phyloP scores from a whole-genome alignment of 192 early-diverging fungal genomes.

The Backusella sp. region DNA sequence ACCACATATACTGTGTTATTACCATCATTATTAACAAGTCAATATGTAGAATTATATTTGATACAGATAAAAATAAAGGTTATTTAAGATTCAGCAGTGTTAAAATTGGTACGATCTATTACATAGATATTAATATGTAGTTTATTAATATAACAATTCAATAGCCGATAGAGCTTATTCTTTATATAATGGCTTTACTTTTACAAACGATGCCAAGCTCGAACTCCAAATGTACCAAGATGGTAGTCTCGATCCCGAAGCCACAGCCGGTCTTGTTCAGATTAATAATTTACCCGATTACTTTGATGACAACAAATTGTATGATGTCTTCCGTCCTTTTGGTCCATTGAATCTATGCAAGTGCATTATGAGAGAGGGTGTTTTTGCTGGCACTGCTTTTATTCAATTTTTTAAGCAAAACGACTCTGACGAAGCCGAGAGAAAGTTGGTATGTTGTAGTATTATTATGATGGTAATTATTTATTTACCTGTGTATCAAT shows the following conservation, averaged over 20 bases:
- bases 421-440: constrained; percentile 30
- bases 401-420: constrained; percentile 39
- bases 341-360: constrained; percentile 41
- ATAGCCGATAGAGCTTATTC: constrained; percentile 40
- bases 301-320: constrained; percentile 31
- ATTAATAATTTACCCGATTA: constrained; percentile 31
- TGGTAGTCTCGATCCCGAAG: constrained; percentile 5
- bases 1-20: not conserved
- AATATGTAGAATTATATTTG: constrained; percentile 8
- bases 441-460: constrained; percentile 27
- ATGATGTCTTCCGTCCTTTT: constrained; percentile 39
- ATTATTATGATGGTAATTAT: not conserved
- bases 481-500: not conserved
- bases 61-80: constrained; percentile 11
- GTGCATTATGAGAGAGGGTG: constrained; percentile 20
- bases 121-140: too few relatives aligned
- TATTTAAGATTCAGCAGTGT: constrained; percentile 17
- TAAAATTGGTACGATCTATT: constrained; percentile 14
- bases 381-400: constrained; percentile 28
- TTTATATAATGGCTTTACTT: constrained; percentile 32
- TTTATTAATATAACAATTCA: not conserved
- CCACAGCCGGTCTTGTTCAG: constrained; percentile 25
- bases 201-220: constrained; percentile 26
- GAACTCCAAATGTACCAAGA: constrained; percentile 30
- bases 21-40: too few relatives aligned